These are phyloP conservation scores for sunflower (Helianthus annuus) DNA, from an alignment of 129 eudicot genomes.

Conservation along the genomic window HanXRQr2.0-SUNRISE NC_035441.2:188169787-188170286, in stretches of 20 bases:
- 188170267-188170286: no score
- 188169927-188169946: background rate
- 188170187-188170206: no score
- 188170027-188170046: background rate
- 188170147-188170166: no score
- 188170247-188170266: no score
- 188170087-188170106: background rate
- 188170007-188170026: background rate
- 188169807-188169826: constrained; percentile 81
- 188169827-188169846: constrained; percentile 40
- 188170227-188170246: no score
- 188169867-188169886: background rate
- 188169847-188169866: background rate
- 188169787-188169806: constrained; percentile 74
- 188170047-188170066: background rate
- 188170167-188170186: no score
- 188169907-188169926: background rate
- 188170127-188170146: background rate
- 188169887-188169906: no score
- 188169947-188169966: background rate
- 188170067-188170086: background rate
- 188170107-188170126: background rate
- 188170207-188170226: no score
- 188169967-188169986: background rate
- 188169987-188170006: background rate